These are phyloP conservation scores for Ephemerocybe angulata DNA, from an alignment of 768 basidiomycete species.

Conservation along the genomic window DNA sequence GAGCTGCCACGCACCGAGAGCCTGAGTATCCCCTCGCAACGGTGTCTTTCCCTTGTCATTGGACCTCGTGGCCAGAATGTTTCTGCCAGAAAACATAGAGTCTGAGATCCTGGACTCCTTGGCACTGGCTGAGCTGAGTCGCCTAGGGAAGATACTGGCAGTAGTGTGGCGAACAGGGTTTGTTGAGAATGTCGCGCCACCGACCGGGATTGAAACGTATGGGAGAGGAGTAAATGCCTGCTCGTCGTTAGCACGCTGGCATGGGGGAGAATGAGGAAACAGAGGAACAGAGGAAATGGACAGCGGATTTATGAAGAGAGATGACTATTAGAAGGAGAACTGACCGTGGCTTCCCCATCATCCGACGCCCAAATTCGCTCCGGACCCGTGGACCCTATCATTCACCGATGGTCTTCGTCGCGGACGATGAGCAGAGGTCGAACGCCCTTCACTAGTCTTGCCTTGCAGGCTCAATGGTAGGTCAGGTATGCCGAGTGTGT, in stretches of 20 bases:
- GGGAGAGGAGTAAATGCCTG: slow-evolving; percentile 9
- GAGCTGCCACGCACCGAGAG: slow-evolving; percentile 16
- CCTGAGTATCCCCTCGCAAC: slow-evolving; percentile 15
- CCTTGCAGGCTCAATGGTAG: neutral
- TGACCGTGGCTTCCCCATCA: slow-evolving; percentile 9
- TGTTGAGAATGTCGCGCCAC: neutral
- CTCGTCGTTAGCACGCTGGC: slow-evolving; percentile 6
- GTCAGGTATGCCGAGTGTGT: too few relatives aligned
- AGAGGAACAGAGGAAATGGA: neutral
- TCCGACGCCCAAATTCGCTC: slow-evolving; percentile 8
- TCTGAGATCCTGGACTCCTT: slow-evolving; percentile 11
- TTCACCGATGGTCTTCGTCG: neutral
- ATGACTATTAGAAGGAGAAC: slow-evolving; percentile 12
- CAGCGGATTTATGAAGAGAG: slow-evolving; percentile 5
- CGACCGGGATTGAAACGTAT: neutral
- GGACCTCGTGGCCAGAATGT: slow-evolving; percentile 12
- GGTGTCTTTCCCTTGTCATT: slow-evolving; percentile 33
- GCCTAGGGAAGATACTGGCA: slow-evolving; percentile 9
- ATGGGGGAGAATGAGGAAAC: neutral
- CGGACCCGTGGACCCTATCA: slow-evolving; percentile 12
- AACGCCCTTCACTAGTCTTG: neutral
- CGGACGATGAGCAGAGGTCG: neutral
- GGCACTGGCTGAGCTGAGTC: slow-evolving; percentile 1
- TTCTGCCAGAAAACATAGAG: slow-evolving; percentile 16
- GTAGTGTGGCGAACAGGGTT: slow-evolving; percentile 7